A percentile compares a stretch with the other conserved stretches of the same genome.
These are phyloP conservation scores for Tritrichomonas musculus DNA, from an alignment of 208 protist genomes.

Conservation along the genomic window DNA sequence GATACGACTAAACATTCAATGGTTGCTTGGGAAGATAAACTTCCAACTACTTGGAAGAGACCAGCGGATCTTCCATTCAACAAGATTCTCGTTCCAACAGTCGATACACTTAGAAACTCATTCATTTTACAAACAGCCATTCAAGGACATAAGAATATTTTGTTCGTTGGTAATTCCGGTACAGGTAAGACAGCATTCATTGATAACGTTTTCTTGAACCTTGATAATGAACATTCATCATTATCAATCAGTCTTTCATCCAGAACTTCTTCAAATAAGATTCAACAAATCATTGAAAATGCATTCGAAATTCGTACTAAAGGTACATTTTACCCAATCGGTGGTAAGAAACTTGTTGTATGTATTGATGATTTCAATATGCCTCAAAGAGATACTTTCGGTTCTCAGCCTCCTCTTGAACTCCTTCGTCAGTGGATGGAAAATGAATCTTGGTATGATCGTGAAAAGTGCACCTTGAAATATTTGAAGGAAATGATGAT, in stretches of 20 bases:
- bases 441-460: constrained; percentile 92
- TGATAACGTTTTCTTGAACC: constrained; percentile 62
- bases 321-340: constrained; percentile 80
- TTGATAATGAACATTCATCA: constrained; percentile 62
- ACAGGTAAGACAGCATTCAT: constrained; percentile 88
- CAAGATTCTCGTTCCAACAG: constrained; percentile 85
- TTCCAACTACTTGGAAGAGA: constrained; percentile 64
- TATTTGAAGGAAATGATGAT: constrained; percentile 88
- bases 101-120: constrained; percentile 85
- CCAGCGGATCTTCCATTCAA: constrained; percentile 74
- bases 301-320: constrained; percentile 87
- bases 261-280: constrained; percentile 75
- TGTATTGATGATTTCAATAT: constrained; percentile 97
- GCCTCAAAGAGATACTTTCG: constrained; percentile 87
- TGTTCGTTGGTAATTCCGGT: constrained; percentile 84
- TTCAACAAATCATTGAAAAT: constrained; percentile 87
- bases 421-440: constrained; percentile 89
- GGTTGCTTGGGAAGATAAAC: constrained; percentile 79
- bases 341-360: constrained; percentile 75
- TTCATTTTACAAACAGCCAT: constrained; percentile 80
- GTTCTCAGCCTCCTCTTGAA: constrained; percentile 90
- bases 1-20: constrained; percentile 72
- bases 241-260: constrained; percentile 86
- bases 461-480: constrained; percentile 72
- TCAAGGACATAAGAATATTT: constrained; percentile 65